A percentile compares a stretch with the other conserved stretches of the same genome.
Conservation (phyloP, 1,139 yeast genomes). For the Debaryomycetaceae sp. region DNA sequence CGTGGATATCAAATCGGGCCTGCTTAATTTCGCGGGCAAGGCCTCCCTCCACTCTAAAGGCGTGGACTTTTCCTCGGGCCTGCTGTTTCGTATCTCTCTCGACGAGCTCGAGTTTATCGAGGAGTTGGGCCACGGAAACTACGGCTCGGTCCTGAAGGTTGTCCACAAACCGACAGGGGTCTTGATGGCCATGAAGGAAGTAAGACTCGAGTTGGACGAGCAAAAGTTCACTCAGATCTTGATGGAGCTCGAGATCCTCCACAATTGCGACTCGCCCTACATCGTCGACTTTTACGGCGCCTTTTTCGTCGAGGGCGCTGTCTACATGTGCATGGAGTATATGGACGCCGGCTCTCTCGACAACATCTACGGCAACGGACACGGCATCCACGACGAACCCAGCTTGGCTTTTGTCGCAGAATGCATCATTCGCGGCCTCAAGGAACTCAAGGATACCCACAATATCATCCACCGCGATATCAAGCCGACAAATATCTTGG, state of each 20-base stretch:
- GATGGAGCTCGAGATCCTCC: slow-evolving; percentile 91
- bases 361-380: slow-evolving; percentile 58
- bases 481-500: slow-evolving; percentile 88
- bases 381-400: slow-evolving; percentile 73
- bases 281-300: slow-evolving; percentile 97
- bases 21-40: slow-evolving; percentile 85
- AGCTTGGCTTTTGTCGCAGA: slow-evolving; percentile 70
- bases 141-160: slow-evolving; percentile 90
- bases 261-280: slow-evolving; percentile 79
- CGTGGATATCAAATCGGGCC: slow-evolving; percentile 85
- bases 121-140: slow-evolving; percentile 90
- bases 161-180: slow-evolving; percentile 90
- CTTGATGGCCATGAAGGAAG: slow-evolving; percentile 95
- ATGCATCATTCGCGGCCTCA: slow-evolving; percentile 72
- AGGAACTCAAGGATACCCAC: slow-evolving; percentile 73
- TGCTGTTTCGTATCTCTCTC: slow-evolving; percentile 74
- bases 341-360: slow-evolving; percentile 98
- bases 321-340: slow-evolving; percentile 95
- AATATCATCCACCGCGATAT: slow-evolving; percentile 95
- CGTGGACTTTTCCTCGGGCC: slow-evolving; percentile 80
- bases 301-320: slow-evolving; percentile 94
- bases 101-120: slow-evolving; percentile 78
- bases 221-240: slow-evolving; percentile 83
- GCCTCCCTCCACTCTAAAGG: slow-evolving; percentile 89
- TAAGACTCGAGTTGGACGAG: slow-evolving; percentile 82